Base-by-base conservation (phyloP, 345 rosid species). In the Euclidium syriacum region DNA sequence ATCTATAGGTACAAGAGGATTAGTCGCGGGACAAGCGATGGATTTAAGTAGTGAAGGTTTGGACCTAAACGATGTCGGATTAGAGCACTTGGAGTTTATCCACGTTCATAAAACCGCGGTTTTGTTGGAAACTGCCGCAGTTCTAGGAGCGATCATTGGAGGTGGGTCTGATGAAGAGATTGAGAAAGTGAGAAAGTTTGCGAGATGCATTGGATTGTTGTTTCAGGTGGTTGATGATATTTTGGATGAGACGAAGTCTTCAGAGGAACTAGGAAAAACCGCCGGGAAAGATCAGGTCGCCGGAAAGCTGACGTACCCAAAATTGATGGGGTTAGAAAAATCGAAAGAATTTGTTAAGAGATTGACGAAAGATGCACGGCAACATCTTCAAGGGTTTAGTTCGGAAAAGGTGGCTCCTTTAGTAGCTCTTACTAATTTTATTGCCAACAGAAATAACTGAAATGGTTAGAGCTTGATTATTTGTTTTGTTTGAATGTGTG, bases 171-270 rank as follows among this genome's bases (percentile, higher is more conserved):
- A 80, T 20, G 84, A 82, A 9, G 88, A 85, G 15, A 78, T 94
- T 40, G 99, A 94, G 73, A 84, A 57, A 29, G 56, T 94, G 57
- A 81, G 97, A 76, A 75, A 67, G 48, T 94, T 81, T 30, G 97
- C 96, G 0, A 72, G 83, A 66, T 75, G 76, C 59, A 79, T 85
- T 35, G 97, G 99, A 33, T 41, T 94, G 52, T 60, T 92, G 86
- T 89, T 94, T 75, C 99, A 94, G 49, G 96, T 94, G 12, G 96
- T 94, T 42, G 99, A 94, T 68, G 96, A 90, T 65, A 90, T 94
- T 14, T 86, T 94, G 38, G 99, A 94, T 42, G 83, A 89, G 40
- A 94, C 99, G 0, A 81, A 75, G 64, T 94, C 99, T 0, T 87
- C 97, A 0, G 62, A 82, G 39, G 91, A 94, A 68, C 40, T 90